Conservation (phyloP, 1,284 basidiomycete genomes). For the Boletus holoroseus region DNA sequence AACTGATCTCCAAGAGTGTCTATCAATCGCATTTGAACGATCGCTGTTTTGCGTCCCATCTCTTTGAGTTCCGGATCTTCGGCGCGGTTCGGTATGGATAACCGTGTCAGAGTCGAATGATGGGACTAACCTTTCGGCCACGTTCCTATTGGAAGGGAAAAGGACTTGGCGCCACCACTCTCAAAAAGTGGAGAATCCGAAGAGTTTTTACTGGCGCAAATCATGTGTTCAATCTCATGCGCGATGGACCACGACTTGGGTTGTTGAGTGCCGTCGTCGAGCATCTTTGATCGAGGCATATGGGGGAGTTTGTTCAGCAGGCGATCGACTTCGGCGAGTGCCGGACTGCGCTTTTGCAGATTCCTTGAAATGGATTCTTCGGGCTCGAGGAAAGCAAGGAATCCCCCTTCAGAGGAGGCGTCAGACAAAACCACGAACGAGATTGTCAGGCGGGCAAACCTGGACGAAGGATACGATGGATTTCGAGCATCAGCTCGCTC, state of each 20-base stretch:
- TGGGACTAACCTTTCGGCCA: constrained; percentile 3
- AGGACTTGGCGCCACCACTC: not conserved
- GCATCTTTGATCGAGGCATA: constrained; percentile 4
- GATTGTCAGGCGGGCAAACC: not conserved
- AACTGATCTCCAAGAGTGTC: constrained; percentile 10
- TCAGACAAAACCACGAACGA: not conserved
- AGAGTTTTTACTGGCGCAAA: not conserved
- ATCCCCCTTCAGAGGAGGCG: not conserved
- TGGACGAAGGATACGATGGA: constrained; percentile 6
- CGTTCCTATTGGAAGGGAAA: constrained; percentile 7
- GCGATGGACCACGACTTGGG: constrained; percentile 7
- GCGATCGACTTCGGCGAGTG: constrained; percentile 7
- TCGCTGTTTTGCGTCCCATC: constrained; percentile 6
- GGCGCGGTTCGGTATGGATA: not conserved
- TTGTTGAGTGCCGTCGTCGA: not conserved
- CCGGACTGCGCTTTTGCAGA: not conserved
- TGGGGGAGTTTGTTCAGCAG: constrained; percentile 5
- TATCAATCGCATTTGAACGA: constrained; percentile 4
- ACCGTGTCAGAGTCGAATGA: not conserved
- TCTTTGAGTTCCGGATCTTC: constrained; percentile 5
- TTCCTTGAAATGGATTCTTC: constrained; percentile 5
- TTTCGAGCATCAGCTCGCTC: constrained; percentile 1
- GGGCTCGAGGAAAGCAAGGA: constrained; percentile 5
- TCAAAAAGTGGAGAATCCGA: not conserved
- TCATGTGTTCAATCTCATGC: not conserved